Conservation (phyloP, 2,329 filamentous ascomycete genomes). For the Neophaeococcomyces aloes region DNA sequence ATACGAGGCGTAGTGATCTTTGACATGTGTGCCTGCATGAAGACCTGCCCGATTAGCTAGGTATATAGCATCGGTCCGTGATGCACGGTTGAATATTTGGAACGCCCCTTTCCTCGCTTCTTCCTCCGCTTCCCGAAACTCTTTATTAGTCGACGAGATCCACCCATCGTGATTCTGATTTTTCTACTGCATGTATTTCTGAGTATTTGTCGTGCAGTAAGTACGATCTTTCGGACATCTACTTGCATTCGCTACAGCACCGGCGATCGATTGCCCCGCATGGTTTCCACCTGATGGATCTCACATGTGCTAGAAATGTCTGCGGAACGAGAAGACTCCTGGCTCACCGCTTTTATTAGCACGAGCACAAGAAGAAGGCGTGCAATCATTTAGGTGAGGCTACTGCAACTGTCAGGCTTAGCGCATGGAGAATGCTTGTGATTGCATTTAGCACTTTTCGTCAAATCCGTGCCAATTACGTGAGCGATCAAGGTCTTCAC, state of each 20-base stretch:
- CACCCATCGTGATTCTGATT: too few species aligned
- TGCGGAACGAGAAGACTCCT: background rate
- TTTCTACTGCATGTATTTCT: too few species aligned
- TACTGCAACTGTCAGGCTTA: constrained; percentile 8
- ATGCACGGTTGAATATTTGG: too few species aligned
- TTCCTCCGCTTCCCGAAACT: too few species aligned
- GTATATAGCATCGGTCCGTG: too few species aligned
- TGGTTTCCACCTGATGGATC: background rate
- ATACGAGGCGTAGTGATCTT: too few species aligned
- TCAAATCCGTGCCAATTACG: constrained; percentile 3
- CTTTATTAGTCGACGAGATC: too few species aligned
- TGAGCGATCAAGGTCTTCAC: background rate
- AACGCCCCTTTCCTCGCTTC: too few species aligned
- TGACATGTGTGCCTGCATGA: too few species aligned
- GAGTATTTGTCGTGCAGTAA: background rate
- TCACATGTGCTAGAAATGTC: background rate
- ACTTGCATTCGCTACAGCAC: background rate
- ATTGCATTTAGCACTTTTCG: background rate
- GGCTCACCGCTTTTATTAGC: constrained; percentile 6
- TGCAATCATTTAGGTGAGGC: background rate
- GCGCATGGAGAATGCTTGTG: background rate
- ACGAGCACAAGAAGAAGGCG: background rate
- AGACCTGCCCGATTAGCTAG: too few species aligned
- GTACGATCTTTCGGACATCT: background rate
- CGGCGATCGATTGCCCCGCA: background rate